A percentile compares a stretch with the other conserved stretches of the same genome.
These are phyloP conservation scores for Candida arabinofermentans DNA, from an alignment of 805 yeast genomes.

Conservation along the genomic window DNA sequence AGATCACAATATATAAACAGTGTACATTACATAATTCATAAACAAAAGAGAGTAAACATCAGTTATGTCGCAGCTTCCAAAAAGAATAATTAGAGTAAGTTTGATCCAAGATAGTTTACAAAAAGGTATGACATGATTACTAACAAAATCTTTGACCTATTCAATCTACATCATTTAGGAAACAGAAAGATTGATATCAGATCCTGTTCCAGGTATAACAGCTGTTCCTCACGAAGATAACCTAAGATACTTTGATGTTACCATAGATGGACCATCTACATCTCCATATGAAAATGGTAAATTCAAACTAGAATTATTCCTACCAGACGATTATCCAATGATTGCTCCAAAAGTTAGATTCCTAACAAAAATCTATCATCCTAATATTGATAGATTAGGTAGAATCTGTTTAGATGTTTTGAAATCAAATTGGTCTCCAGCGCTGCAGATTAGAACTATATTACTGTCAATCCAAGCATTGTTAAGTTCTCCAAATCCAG, in stretches of 20 bases:
- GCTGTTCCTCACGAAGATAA: constrained; percentile 95
- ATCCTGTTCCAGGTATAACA: constrained; percentile 94
- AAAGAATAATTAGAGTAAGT: constrained; percentile 82
- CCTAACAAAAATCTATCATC: constrained; percentile 91
- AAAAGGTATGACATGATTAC: too few relatives aligned
- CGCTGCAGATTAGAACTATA: constrained; percentile 90
- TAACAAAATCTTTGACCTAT: not conserved
- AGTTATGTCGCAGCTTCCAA: constrained; percentile 65
- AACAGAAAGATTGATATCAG: constrained; percentile 86
- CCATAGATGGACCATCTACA: constrained; percentile 84
- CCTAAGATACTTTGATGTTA: constrained; percentile 86
- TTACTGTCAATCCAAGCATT: constrained; percentile 89
- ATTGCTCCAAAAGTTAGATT: constrained; percentile 96
- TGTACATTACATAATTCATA: too few relatives aligned
- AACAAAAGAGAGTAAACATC: too few relatives aligned
- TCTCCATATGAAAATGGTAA: constrained; percentile 85
- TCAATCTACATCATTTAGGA: constrained; percentile 42
- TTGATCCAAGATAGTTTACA: too few relatives aligned
- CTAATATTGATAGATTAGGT: constrained; percentile 92
- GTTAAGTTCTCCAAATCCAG: constrained; percentile 94
- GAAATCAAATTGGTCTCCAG: constrained; percentile 97
- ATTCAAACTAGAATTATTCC: constrained; percentile 77
- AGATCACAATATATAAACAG: too few relatives aligned
- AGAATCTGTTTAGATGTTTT: constrained; percentile 93
- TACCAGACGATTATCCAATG: constrained; percentile 98